phyloP scores from a whole-genome alignment of 2,329 filamentous ascomycete genomes.

The Plectosphaerella plurivora region DNA sequence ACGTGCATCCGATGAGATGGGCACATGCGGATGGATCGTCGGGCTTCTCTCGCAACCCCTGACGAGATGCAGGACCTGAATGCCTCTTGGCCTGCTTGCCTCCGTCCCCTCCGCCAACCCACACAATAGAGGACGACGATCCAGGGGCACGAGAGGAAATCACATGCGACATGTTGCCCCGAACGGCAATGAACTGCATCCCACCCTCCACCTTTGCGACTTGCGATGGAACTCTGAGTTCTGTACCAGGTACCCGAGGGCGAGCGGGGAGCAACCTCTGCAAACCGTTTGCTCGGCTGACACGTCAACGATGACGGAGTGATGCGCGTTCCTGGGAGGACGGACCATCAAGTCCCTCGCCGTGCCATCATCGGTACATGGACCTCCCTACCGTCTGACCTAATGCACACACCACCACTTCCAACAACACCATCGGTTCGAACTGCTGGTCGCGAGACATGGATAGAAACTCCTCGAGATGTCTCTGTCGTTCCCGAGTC shows the following conservation, averaged over 20 bases:
- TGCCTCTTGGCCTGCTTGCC: too few species aligned
- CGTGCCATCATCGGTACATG: too few species aligned
- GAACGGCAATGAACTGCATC: not conserved
- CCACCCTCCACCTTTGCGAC: not conserved
- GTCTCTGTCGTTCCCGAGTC: too few species aligned
- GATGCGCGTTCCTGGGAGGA: not conserved
- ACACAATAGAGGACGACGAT: too few species aligned
- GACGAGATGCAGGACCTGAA: not conserved
- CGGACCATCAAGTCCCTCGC: not conserved
- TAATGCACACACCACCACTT: too few species aligned
- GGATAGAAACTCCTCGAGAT: too few species aligned
- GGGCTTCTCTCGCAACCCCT: not conserved
- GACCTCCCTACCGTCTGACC: too few species aligned
- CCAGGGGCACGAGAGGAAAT: not conserved
- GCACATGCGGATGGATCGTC: not conserved
- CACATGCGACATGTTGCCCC: slow-evolving; percentile 1
- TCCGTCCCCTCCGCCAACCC: too few species aligned
- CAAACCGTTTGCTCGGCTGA: not conserved
- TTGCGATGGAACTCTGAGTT: not conserved
- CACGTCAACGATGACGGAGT: not conserved
- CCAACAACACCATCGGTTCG: too few species aligned
- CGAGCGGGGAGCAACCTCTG: not conserved
- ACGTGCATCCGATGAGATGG: not conserved
- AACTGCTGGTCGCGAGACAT: too few species aligned
- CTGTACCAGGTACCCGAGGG: not conserved